Conservation (phyloP, 2,329 filamentous ascomycete species). For the Penicillium freii region DNA sequence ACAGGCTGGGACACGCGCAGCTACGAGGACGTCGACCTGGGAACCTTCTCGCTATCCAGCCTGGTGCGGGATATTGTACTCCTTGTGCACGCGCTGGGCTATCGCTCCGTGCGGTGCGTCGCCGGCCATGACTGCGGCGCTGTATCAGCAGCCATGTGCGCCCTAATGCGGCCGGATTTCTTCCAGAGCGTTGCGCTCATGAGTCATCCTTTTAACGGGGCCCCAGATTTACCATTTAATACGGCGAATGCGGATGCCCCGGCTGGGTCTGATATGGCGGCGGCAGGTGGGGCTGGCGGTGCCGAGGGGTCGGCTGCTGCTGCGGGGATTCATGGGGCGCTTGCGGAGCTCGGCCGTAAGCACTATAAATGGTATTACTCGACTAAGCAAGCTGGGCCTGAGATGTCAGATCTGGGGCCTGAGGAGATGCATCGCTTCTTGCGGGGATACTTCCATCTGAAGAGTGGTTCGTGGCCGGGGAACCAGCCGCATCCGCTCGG, state of each 20-base stretch:
- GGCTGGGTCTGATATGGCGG: neutral
- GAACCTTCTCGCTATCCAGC: slow-evolving; percentile 57
- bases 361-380: slow-evolving; percentile 66
- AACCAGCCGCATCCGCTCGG: slow-evolving; percentile 56
- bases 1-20: slow-evolving; percentile 56
- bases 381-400: slow-evolving; percentile 34
- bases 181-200: slow-evolving; percentile 62
- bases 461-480: slow-evolving; percentile 59
- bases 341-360: slow-evolving; percentile 58
- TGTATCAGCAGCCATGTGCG: slow-evolving; percentile 58
- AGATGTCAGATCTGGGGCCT: slow-evolving; percentile 35
- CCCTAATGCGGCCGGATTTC: slow-evolving; percentile 63
- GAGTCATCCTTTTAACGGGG: slow-evolving; percentile 63
- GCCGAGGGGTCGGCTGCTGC: no score
- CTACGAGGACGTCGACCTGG: slow-evolving; percentile 55
- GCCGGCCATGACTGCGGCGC: slow-evolving; percentile 68
- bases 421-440: slow-evolving; percentile 60
- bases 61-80: slow-evolving; percentile 62
- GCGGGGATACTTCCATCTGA: slow-evolving; percentile 67
- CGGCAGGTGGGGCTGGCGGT: neutral
- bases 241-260: slow-evolving; percentile 31
- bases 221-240: slow-evolving; percentile 51
- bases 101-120: slow-evolving; percentile 57
- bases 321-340: slow-evolving; percentile 53
- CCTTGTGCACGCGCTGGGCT: slow-evolving; percentile 61